phyloP scores from a whole-genome alignment of 768 basidiomycete genomes.

The Auriculariales sp. region DNA sequence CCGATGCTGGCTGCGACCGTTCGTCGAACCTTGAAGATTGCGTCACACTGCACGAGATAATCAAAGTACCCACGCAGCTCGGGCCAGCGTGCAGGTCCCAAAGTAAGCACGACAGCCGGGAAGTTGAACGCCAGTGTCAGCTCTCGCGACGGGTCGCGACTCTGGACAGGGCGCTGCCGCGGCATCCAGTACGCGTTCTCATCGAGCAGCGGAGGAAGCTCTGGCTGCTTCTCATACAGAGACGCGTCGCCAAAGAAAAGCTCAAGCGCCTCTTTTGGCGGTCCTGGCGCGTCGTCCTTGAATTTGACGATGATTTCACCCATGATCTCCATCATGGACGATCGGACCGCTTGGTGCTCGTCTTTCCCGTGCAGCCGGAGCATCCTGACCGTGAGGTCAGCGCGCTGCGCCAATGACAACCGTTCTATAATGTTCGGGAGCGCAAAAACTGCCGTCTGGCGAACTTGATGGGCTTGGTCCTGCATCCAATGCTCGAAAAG shows the following conservation, averaged over 20 bases:
- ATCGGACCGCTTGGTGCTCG: constrained; percentile 50
- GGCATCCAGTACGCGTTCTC: background rate
- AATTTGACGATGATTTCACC: constrained; percentile 86
- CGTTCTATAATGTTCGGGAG: constrained; percentile 67
- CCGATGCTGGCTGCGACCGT: constrained; percentile 82
- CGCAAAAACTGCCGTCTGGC: constrained; percentile 76
- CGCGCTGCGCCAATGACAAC: constrained; percentile 41
- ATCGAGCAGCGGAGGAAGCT: constrained; percentile 1
- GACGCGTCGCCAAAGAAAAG: constrained; percentile 61
- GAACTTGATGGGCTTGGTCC: constrained; percentile 69
- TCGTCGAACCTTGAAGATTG: constrained; percentile 47
- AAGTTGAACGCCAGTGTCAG: constrained; percentile 81
- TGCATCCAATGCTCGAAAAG: constrained; percentile 54
- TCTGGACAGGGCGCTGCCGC: background rate
- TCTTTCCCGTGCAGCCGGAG: constrained; percentile 50
- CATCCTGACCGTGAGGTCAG: constrained; percentile 49
- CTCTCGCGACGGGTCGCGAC: constrained; percentile 50
- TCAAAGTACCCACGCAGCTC: constrained; percentile 57
- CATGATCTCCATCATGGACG: constrained; percentile 69
- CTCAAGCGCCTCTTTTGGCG: constrained; percentile 57
- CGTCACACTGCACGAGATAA: constrained; percentile 45
- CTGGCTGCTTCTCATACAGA: background rate
- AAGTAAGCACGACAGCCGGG: constrained; percentile 75
- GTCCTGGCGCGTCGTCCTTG: constrained; percentile 43
- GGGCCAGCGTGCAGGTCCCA: constrained; percentile 63